phyloP scores from a whole-genome alignment of 2,329 filamentous ascomycete genomes.

The Fusarium abutilonis region DNA sequence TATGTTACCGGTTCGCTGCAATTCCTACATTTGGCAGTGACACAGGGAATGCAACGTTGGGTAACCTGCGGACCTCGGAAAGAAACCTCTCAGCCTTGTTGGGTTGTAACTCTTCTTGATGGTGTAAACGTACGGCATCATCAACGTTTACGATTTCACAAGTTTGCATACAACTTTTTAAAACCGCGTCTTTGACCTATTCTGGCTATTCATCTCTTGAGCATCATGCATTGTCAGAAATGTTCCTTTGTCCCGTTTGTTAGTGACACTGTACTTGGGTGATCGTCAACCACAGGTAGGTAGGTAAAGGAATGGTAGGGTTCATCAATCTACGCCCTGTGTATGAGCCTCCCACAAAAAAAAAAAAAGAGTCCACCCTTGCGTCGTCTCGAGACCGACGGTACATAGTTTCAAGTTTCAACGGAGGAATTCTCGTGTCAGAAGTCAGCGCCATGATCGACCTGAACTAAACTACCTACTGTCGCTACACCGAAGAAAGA shows the following conservation, averaged over 20 bases:
- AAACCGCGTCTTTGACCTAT: conserved; percentile 14
- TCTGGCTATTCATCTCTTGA: conserved; percentile 16
- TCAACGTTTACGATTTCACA: background rate
- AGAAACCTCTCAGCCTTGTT: conserved; percentile 31
- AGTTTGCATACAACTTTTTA: conserved; percentile 1
- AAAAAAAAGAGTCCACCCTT: background rate
- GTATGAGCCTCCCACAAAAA: background rate
- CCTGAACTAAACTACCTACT: background rate
- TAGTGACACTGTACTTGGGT: conserved; percentile 23
- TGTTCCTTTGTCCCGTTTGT: conserved; percentile 6
- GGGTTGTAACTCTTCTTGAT: background rate
- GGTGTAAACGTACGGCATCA: background rate
- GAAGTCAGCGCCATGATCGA: background rate
- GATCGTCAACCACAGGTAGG: conserved; percentile 22
- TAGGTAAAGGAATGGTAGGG: background rate
- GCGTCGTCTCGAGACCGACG: background rate
- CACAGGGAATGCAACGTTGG: conserved; percentile 12
- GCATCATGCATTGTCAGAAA: conserved; percentile 15
- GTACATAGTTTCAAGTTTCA: background rate
- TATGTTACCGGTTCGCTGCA: conserved; percentile 36
- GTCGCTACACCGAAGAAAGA: background rate
- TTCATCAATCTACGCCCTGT: conserved; percentile 17
- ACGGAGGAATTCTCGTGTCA: background rate
- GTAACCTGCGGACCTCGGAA: conserved; percentile 6
- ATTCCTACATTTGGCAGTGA: conserved; percentile 39